A percentile compares a stretch with the other conserved stretches of the same genome.
These are phyloP conservation scores for Clonostachys solani DNA, from an alignment of 2,329 filamentous ascomycete species.

Conservation along the genomic window DNA sequence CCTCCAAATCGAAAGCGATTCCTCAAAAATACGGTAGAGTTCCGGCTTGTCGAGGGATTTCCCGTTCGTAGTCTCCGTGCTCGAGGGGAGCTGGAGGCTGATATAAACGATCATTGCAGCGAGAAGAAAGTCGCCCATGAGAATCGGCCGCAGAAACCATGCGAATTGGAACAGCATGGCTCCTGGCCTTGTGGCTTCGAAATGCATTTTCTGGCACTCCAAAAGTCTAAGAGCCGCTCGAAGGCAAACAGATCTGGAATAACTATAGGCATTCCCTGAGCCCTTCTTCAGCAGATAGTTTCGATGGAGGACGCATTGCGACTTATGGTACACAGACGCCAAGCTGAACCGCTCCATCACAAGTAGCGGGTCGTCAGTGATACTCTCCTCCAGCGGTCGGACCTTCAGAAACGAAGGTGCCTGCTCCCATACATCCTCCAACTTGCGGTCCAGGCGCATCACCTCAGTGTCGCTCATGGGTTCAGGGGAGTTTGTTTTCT, in stretches of 20 bases:
- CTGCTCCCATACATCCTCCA: constrained; percentile 37
- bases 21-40: no score
- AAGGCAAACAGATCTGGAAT: constrained; percentile 45
- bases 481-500: constrained; percentile 42
- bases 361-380: constrained; percentile 39
- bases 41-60: no score
- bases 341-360: constrained; percentile 51
- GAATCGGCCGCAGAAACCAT: constrained; percentile 39
- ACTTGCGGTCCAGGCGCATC: constrained; percentile 36
- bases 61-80: no score
- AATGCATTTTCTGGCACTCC: constrained; percentile 39
- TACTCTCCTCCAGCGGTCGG: constrained; percentile 39
- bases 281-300: constrained; percentile 39
- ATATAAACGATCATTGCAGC: constrained; percentile 52
- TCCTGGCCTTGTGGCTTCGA: constrained; percentile 36
- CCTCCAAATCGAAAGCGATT: no score
- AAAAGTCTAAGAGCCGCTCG: constrained; percentile 44
- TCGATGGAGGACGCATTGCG: constrained; percentile 50
- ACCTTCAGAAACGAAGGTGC: constrained; percentile 45
- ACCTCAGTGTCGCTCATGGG: constrained; percentile 44
- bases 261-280: constrained; percentile 16
- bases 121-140: constrained; percentile 43
- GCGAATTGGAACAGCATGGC: constrained; percentile 35
- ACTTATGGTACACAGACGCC: constrained; percentile 48
- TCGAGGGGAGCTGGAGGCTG: constrained; percentile 16